These are phyloP conservation scores for Metschnikowia proteae DNA, from an alignment of 805 yeast genomes.

Conservation along the genomic window DNA sequence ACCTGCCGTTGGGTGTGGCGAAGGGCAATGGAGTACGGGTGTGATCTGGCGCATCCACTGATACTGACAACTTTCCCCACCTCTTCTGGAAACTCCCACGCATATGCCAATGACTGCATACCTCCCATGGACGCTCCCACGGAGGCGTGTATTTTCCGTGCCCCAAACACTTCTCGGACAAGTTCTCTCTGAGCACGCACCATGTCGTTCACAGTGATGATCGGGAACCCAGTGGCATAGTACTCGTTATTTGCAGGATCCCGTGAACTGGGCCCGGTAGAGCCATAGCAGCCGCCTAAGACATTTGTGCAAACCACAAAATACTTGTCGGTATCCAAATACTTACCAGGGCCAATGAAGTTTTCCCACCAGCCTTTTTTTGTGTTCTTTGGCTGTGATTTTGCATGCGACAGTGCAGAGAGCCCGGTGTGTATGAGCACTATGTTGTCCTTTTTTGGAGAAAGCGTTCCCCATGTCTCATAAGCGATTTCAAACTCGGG, in stretches of 20 bases:
- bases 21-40: constrained; percentile 91
- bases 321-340: constrained; percentile 76
- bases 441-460: constrained; percentile 61
- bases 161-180: constrained; percentile 58
- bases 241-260: constrained; percentile 65
- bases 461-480: constrained; percentile 86
- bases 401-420: constrained; percentile 92
- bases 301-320: constrained; percentile 89
- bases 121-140: constrained; percentile 98
- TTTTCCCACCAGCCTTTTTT: constrained; percentile 95
- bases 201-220: constrained; percentile 84
- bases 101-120: constrained; percentile 92
- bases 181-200: constrained; percentile 80
- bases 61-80: constrained; percentile 75
- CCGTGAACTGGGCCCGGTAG: constrained; percentile 84
- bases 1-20: constrained; percentile 91
- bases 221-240: constrained; percentile 87
- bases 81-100: constrained; percentile 72
- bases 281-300: constrained; percentile 91
- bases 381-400: constrained; percentile 64
- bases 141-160: constrained; percentile 64
- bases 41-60: constrained; percentile 90
- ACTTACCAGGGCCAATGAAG: constrained; percentile 80
- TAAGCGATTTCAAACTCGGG: constrained; percentile 81
- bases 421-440: constrained; percentile 85